These are phyloP conservation scores for Pelargonium cotyledonis DNA, from an alignment of 441 rosid species.

Conservation along the genomic window DNA sequence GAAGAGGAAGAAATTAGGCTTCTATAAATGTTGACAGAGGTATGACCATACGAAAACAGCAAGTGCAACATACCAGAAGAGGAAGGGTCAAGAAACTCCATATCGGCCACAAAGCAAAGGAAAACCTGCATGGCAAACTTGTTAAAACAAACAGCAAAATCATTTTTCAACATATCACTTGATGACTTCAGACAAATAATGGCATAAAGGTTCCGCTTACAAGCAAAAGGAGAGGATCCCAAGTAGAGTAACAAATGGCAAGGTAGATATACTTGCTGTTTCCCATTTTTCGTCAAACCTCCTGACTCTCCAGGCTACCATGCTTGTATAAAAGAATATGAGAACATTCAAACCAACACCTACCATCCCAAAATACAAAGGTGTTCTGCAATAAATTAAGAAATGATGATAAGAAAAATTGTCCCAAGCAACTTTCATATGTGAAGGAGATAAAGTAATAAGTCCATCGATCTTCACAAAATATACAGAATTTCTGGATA, in stretches of 20 bases:
- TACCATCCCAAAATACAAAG: conserved; percentile 69
- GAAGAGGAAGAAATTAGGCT: conserved; percentile 21
- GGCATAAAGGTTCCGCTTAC: conserved; percentile 40
- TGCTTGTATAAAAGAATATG: conserved; percentile 72
- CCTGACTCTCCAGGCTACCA: conserved; percentile 71
- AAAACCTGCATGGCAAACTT: conserved; percentile 42
- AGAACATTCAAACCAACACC: conserved; percentile 58
- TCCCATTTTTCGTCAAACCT: conserved; percentile 94
- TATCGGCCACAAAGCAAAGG: conserved; percentile 87
- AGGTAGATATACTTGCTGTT: conserved; percentile 58
- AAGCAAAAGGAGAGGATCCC: conserved; percentile 79
- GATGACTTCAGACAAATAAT: conserved; percentile 12
- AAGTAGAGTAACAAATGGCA: conserved; percentile 78
- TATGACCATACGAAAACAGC: conserved; percentile 5
- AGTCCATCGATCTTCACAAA: not conserved
- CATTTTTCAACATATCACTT: conserved; percentile 15
- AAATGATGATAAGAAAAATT: conserved; percentile 11
- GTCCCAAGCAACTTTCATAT: conserved; percentile 5
- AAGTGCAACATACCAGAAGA: conserved; percentile 55
- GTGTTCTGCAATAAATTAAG: conserved; percentile 52
- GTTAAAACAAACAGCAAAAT: conserved; percentile 21
- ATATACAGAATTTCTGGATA: not conserved
- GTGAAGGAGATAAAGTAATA: not conserved
- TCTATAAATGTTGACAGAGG: conserved; percentile 10
- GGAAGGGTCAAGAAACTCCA: conserved; percentile 96